These are phyloP conservation scores for Aspergillus proliferans DNA, from an alignment of 2,329 filamentous ascomycete genomes.

Conservation along the genomic window DNA sequence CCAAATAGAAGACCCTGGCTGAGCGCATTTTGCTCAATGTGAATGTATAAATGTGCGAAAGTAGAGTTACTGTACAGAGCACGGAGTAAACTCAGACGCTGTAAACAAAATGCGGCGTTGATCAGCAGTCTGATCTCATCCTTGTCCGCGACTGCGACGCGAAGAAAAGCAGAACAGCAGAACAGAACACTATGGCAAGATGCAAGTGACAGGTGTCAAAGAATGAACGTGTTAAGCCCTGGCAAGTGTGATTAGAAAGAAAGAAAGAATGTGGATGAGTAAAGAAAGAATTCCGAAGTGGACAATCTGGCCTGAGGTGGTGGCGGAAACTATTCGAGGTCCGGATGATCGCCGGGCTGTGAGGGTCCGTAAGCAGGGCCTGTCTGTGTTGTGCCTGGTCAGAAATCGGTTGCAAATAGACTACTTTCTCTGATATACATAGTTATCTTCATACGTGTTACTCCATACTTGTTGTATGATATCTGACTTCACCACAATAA, in stretches of 20 bases:
- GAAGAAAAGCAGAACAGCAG: neutral
- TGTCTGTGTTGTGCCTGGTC: too few species aligned
- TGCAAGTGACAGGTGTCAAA: neutral
- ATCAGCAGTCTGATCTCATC: neutral
- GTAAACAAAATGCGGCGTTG: neutral
- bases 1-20: slow-evolving; percentile 54
- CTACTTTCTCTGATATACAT: too few species aligned
- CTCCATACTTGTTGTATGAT: too few species aligned
- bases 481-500: too few species aligned
- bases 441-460: too few species aligned
- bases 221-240: neutral
- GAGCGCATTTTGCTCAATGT: slow-evolving; percentile 41
- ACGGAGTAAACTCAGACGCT: too few species aligned
- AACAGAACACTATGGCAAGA: neutral
- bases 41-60: neutral
- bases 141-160: neutral
- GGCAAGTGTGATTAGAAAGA: neutral
- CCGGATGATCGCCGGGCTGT: neutral
- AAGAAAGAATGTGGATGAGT: neutral
- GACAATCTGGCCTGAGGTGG: slow-evolving; percentile 21
- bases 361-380: neutral
- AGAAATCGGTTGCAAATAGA: too few species aligned
- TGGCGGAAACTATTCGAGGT: slow-evolving; percentile 1
- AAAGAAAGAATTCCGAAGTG: slow-evolving; percentile 11
- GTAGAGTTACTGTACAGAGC: too few species aligned